phyloP scores from a whole-genome alignment of 495 filamentous ascomycete genomes.

The Aspergillus mulundensis region DNA sequence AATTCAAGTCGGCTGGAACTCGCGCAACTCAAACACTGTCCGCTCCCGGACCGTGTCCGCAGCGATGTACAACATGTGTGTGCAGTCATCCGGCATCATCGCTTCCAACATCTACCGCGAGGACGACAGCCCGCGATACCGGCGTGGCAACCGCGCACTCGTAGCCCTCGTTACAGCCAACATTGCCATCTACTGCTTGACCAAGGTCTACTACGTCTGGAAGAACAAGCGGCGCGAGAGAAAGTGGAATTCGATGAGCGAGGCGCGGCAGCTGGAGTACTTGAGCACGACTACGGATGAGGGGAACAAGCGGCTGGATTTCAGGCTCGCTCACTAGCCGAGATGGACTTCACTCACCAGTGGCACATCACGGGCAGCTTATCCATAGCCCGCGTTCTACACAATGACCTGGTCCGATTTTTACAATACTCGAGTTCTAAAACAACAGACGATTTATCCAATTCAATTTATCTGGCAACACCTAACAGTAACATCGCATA shows the following conservation, averaged over 20 bases:
- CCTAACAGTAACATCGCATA: no score
- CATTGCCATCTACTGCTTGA: constrained; percentile 34
- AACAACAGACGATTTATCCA: no score
- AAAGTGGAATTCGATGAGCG: constrained; percentile 34
- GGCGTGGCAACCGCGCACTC: constrained; percentile 47
- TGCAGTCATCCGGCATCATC: constrained; percentile 48
- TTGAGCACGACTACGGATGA: constrained; percentile 26
- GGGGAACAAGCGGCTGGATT: constrained; percentile 36
- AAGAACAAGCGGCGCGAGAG: constrained; percentile 26
- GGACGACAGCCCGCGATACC: constrained; percentile 50
- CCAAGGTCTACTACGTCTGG: constrained; percentile 36
- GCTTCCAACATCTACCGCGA: constrained; percentile 51
- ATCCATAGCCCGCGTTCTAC: no score
- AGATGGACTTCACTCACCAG: not conserved
- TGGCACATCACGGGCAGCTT: no score
- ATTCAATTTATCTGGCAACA: no score
- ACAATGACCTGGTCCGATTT: no score
- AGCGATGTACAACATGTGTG: constrained; percentile 52
- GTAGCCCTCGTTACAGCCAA: constrained; percentile 33
- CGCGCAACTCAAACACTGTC: constrained; percentile 57
- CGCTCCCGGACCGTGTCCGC: constrained; percentile 58
- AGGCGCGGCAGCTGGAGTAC: constrained; percentile 24
- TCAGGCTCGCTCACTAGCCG: constrained; percentile 29
- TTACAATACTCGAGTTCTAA: no score
- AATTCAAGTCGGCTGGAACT: constrained; percentile 60